phyloP scores from a whole-genome alignment of 768 basidiomycete species.

The Pisolithus sp. region DNA sequence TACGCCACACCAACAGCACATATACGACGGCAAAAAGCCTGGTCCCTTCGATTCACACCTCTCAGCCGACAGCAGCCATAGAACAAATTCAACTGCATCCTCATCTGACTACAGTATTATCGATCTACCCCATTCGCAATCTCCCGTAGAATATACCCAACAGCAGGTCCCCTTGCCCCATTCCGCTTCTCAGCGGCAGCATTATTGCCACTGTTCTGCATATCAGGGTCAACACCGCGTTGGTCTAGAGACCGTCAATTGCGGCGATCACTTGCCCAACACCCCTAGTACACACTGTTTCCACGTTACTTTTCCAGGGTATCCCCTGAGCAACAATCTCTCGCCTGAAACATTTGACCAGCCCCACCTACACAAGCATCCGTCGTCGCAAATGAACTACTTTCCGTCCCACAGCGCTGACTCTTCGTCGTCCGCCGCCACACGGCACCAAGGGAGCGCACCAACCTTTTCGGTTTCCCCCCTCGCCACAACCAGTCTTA shows the following conservation, averaged over 20 bases:
- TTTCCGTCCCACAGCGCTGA: constrained; percentile 7
- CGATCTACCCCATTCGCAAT: constrained; percentile 1
- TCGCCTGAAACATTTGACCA: constrained; percentile 13
- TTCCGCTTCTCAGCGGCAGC: neutral
- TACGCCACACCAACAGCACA: constrained; percentile 10
- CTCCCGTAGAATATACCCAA: constrained; percentile 3
- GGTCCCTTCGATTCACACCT: constrained; percentile 22
- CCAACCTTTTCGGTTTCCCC: constrained; percentile 10
- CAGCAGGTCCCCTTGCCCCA: constrained; percentile 1
- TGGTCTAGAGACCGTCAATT: constrained; percentile 17
- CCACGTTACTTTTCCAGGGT: constrained; percentile 9
- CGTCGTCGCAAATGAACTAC: constrained; percentile 6
- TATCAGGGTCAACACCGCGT: constrained; percentile 17
- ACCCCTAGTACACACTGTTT: constrained; percentile 10
- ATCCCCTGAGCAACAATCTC: constrained; percentile 5
- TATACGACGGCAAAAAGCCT: constrained; percentile 11
- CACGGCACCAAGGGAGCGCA: constrained; percentile 1
- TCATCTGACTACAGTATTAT: constrained; percentile 11
- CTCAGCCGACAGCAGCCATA: constrained; percentile 23
- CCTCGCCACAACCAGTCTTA: neutral
- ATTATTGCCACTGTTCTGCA: constrained; percentile 16
- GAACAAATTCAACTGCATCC: constrained; percentile 16
- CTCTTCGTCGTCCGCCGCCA: constrained; percentile 13
- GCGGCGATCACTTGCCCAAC: constrained; percentile 9
- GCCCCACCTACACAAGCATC: neutral